Evolutionary conservation across 805 yeast genomes (phyloP).

Genomic region (Schwanniomyces vanrijiae): DNA sequence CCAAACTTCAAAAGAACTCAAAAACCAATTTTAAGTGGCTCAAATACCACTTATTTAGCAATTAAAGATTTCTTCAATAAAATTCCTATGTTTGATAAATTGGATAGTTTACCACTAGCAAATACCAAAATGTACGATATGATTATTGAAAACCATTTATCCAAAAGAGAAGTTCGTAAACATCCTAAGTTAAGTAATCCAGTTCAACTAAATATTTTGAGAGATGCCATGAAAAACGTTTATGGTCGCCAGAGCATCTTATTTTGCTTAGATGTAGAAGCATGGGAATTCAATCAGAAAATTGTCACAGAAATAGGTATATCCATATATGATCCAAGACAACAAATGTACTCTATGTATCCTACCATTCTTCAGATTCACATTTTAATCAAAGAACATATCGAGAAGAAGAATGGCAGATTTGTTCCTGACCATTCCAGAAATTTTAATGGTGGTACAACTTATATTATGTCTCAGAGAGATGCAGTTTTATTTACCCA

Average conservation of each 20-base stretch:
- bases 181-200: constrained; percentile 3
- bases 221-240: constrained; percentile 1
- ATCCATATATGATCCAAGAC: constrained; percentile 54
- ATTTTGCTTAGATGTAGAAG: constrained; percentile 58
- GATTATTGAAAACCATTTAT: constrained; percentile 6
- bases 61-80: neutral
- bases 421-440: constrained; percentile 56
- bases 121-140: neutral
- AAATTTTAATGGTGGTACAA: constrained; percentile 51
- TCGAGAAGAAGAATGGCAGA: constrained; percentile 45
- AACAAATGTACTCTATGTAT: constrained; percentile 34
- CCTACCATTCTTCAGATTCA: constrained; percentile 44
- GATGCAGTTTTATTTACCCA: constrained; percentile 43
- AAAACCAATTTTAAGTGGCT: neutral
- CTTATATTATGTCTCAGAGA: constrained; percentile 37
- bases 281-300: constrained; percentile 46
- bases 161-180: neutral
- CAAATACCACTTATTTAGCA: neutral
- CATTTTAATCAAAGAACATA: constrained; percentile 46
- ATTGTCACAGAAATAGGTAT: constrained; percentile 58
- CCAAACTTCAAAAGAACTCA: neutral
- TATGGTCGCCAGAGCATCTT: constrained; percentile 24
- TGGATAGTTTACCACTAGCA: neutral
- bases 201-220: neutral
- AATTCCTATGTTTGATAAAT: neutral